A percentile compares a stretch with the other conserved stretches of the same genome.
Evolutionary conservation across 179 eudicot species (phyloP).

Genomic region (Silene noctiflora): DNA sequence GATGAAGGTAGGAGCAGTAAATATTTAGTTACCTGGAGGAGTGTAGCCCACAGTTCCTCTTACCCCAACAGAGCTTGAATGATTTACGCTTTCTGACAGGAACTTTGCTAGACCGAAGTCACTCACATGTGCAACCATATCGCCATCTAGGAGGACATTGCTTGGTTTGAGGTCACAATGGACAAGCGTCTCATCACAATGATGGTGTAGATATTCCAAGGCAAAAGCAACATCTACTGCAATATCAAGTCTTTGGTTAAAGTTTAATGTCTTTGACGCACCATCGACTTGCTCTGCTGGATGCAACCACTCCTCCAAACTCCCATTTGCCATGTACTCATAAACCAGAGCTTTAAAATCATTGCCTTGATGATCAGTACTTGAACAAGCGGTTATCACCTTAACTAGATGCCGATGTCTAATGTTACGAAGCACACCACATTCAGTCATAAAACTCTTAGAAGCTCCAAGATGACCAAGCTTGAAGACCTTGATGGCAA

Average conservation of each 20-base stretch:
- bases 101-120: constrained; percentile 34
- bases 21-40: constrained; percentile 30
- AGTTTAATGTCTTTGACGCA: background rate
- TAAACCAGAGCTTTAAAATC: constrained; percentile 25
- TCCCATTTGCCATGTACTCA: constrained; percentile 23
- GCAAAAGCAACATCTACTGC: constrained; percentile 22
- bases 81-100: constrained; percentile 3
- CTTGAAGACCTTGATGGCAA: constrained; percentile 29
- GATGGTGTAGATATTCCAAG: constrained; percentile 29
- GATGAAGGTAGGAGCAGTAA: background rate
- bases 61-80: constrained; percentile 22
- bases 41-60: constrained; percentile 31
- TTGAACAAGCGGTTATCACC: constrained; percentile 18
- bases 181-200: constrained; percentile 10
- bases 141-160: constrained; percentile 28
- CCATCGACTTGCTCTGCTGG: background rate
- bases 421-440: constrained; percentile 12
- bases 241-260: constrained; percentile 17
- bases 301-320: constrained; percentile 27
- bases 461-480: constrained; percentile 12
- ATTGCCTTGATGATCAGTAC: constrained; percentile 16
- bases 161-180: constrained; percentile 37
- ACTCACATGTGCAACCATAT: constrained; percentile 28
- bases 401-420: constrained; percentile 30
- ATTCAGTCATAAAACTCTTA: constrained; percentile 29